Conservation (phyloP, 768 basidiomycete genomes). For the Amyloporia xantha region DNA sequence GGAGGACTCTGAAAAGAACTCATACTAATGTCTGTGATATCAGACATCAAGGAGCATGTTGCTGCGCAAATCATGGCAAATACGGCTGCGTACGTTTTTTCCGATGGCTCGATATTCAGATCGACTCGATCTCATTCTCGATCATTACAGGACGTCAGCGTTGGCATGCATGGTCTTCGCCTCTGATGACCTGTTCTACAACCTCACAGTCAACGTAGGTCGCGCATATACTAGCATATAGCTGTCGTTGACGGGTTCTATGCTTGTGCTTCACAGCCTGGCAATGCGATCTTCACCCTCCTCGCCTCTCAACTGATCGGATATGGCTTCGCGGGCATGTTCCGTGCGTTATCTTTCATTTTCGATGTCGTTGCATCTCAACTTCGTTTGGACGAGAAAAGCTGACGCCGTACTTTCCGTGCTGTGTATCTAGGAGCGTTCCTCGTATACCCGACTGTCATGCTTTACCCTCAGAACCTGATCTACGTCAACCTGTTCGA, state of each 20-base stretch:
- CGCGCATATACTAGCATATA: not conserved
- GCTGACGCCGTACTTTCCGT: not conserved
- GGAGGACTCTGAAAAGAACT: not conserved
- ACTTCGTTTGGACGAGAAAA: not conserved
- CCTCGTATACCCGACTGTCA: conserved; percentile 2
- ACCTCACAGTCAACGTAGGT: not conserved
- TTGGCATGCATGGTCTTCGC: conserved; percentile 1
- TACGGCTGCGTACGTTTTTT: not conserved
- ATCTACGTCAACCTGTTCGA: conserved; percentile 6
- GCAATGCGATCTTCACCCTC: conserved; percentile 22
- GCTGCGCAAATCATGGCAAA: conserved; percentile 1
- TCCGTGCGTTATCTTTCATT: conserved; percentile 9
- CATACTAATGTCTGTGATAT: not conserved
- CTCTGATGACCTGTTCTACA: conserved; percentile 2
- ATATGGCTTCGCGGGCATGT: conserved; percentile 19
- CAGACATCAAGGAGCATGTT: conserved; percentile 3
- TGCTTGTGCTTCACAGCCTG: conserved; percentile 8
- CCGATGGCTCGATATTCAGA: not conserved
- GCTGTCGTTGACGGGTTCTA: no score
- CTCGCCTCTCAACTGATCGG: conserved; percentile 19
- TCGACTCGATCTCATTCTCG: not conserved
- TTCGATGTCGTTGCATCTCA: not conserved
- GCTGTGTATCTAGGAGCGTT: not conserved
- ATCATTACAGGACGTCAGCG: not conserved
- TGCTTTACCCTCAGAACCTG: conserved; percentile 2